Percentiles rank a stretch among this genome's conserved stretches.
Evolutionary conservation across 768 basidiomycete species (phyloP).

Genomic region (Russula sp.): DNA sequence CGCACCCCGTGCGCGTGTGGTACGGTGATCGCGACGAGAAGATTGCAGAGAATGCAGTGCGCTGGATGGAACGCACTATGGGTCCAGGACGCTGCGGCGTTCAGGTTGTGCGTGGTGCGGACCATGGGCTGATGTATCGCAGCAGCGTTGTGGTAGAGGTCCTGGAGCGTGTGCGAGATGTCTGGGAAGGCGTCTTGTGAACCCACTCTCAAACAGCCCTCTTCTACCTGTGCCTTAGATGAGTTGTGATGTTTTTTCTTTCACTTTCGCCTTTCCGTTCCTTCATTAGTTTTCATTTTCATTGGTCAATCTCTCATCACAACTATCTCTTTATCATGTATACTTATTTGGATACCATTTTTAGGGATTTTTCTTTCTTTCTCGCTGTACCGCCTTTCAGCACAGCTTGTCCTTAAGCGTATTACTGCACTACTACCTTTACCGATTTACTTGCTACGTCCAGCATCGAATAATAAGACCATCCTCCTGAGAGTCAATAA

Average conservation of each 20-base stretch:
- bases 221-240: background rate
- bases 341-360: constrained; percentile 18
- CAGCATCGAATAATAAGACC: background rate
- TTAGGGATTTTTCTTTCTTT: background rate
- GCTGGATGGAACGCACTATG: constrained; percentile 90
- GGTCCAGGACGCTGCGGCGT: constrained; percentile 66
- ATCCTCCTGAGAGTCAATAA: background rate
- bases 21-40: constrained; percentile 92
- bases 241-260: background rate
- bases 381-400: constrained; percentile 9
- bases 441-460: constrained; percentile 12
- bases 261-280: background rate
- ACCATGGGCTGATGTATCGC: constrained; percentile 91
- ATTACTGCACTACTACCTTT: constrained; percentile 7
- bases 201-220: background rate
- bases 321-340: constrained; percentile 11
- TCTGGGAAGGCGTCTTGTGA: constrained; percentile 26
- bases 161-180: constrained; percentile 58
- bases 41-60: constrained; percentile 83
- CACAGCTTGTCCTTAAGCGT: constrained; percentile 4
- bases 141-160: constrained; percentile 82
- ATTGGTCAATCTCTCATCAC: background rate
- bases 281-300: background rate
- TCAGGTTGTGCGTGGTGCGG: constrained; percentile 78
- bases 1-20: constrained; percentile 76